Evolutionary conservation across 2,329 filamentous ascomycete species (phyloP).

Genomic region (Colletotrichum musae): DNA sequence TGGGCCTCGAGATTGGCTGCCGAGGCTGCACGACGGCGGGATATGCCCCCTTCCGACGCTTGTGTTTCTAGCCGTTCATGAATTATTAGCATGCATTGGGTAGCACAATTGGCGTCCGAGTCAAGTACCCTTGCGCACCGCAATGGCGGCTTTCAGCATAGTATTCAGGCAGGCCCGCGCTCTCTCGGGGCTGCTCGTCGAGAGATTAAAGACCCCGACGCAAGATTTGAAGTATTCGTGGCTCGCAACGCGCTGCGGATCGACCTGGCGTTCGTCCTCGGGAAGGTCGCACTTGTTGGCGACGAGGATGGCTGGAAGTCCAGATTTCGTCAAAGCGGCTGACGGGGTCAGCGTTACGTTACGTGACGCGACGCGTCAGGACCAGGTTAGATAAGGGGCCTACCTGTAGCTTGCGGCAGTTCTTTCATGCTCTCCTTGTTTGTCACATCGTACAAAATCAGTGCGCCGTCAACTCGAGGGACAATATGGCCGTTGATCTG

Average conservation of each 20-base stretch:
- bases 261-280: slow-evolving; percentile 77
- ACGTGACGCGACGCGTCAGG: slow-evolving; percentile 15
- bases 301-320: slow-evolving; percentile 84
- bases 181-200: slow-evolving; percentile 77
- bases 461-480: slow-evolving; percentile 84
- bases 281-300: slow-evolving; percentile 92
- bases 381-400: slow-evolving; percentile 55
- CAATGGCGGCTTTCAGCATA: slow-evolving; percentile 80
- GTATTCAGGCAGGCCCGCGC: slow-evolving; percentile 82
- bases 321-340: slow-evolving; percentile 80
- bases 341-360: slow-evolving; percentile 45
- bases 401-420: slow-evolving; percentile 84
- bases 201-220: slow-evolving; percentile 81
- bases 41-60: slow-evolving; percentile 55
- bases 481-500: slow-evolving; percentile 79
- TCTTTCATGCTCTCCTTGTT: slow-evolving; percentile 81
- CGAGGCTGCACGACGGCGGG: slow-evolving; percentile 72
- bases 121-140: slow-evolving; percentile 76
- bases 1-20: slow-evolving; percentile 73
- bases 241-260: slow-evolving; percentile 73
- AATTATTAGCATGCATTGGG: slow-evolving; percentile 25
- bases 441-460: slow-evolving; percentile 91
- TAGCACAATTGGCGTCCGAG: slow-evolving; percentile 14
- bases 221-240: slow-evolving; percentile 78
- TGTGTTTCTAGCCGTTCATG: slow-evolving; percentile 39